Conservation (phyloP, 1,284 basidiomycete genomes). For the Boletus semigastroideus region DNA sequence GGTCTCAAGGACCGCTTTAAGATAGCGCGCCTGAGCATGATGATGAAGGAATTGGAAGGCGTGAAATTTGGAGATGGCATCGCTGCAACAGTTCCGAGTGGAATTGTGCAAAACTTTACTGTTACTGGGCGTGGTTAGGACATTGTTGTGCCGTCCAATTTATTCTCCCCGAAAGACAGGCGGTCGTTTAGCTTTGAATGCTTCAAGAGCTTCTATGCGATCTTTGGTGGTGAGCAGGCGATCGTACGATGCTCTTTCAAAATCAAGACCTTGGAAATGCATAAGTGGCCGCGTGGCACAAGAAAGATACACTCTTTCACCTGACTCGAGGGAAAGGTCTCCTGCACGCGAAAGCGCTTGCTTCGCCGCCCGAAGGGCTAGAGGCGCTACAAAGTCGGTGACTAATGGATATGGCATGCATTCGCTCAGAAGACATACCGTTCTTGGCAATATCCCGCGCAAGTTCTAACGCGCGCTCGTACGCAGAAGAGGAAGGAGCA, state of each 20-base stretch:
- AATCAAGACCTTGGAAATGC: conserved; percentile 66
- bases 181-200: conserved; percentile 86
- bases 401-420: neutral
- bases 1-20: conserved; percentile 70
- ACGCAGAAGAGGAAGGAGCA: conserved; percentile 52
- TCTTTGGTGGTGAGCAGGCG: conserved; percentile 78
- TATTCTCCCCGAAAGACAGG: conserved; percentile 85
- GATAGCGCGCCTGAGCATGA: conserved; percentile 64
- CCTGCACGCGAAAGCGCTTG: conserved; percentile 81
- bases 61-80: conserved; percentile 63
- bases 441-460: conserved; percentile 68
- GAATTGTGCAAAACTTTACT: conserved; percentile 53
- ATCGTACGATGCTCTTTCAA: conserved; percentile 87
- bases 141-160: neutral
- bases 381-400: conserved; percentile 58
- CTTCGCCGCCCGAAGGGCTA: conserved; percentile 89
- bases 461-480: conserved; percentile 64
- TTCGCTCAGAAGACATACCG: conserved; percentile 44
- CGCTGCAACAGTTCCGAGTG: conserved; percentile 50
- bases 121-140: conserved; percentile 37
- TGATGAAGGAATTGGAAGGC: conserved; percentile 82
- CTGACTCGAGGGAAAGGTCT: conserved; percentile 74
- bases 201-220: conserved; percentile 81
- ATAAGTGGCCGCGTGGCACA: neutral
- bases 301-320: conserved; percentile 36